A percentile compares a stretch with the other conserved stretches of the same genome.
Conservation (phyloP, 1,284 basidiomycete genomes). For the Sporisorium exsertum region DNA sequence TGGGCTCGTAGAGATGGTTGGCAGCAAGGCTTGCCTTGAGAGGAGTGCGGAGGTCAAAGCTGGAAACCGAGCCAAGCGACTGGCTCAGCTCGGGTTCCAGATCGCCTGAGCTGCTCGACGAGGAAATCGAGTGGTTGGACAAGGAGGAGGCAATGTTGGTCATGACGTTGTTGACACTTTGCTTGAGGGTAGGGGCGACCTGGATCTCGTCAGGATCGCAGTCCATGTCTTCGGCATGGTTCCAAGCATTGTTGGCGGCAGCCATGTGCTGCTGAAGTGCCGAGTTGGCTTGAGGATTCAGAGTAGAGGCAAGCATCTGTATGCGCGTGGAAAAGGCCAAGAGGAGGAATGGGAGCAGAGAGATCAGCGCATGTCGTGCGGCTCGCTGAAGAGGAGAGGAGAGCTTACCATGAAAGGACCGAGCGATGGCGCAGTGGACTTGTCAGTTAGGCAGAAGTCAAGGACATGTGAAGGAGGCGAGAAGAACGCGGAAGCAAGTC, state of each 20-base stretch:
- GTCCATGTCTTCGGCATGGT: slow-evolving; percentile 48
- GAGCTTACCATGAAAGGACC: slow-evolving; percentile 19
- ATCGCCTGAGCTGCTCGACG: slow-evolving; percentile 42
- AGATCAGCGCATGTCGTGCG: slow-evolving; percentile 7
- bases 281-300: slow-evolving; percentile 14
- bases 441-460: slow-evolving; percentile 2
- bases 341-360: not conserved
- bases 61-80: slow-evolving; percentile 54
- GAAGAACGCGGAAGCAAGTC: not conserved
- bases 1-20: slow-evolving; percentile 38
- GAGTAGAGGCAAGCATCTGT: slow-evolving; percentile 37
- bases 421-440: slow-evolving; percentile 9
- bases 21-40: slow-evolving; percentile 46
- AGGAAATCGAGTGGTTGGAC: slow-evolving; percentile 46
- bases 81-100: slow-evolving; percentile 56
- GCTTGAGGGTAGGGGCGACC: slow-evolving; percentile 15
- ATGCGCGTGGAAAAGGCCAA: not conserved
- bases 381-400: not conserved
- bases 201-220: slow-evolving; percentile 40
- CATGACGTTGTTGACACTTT: slow-evolving; percentile 19
- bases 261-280: slow-evolving; percentile 28
- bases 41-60: slow-evolving; percentile 57
- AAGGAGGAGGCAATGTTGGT: slow-evolving; percentile 43
- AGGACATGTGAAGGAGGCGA: slow-evolving; percentile 17
- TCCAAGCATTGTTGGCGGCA: slow-evolving; percentile 26